Evolutionary conservation across 495 filamentous ascomycete genomes (phyloP).

Genomic region (Hyphodiscus hymeniophilus): DNA sequence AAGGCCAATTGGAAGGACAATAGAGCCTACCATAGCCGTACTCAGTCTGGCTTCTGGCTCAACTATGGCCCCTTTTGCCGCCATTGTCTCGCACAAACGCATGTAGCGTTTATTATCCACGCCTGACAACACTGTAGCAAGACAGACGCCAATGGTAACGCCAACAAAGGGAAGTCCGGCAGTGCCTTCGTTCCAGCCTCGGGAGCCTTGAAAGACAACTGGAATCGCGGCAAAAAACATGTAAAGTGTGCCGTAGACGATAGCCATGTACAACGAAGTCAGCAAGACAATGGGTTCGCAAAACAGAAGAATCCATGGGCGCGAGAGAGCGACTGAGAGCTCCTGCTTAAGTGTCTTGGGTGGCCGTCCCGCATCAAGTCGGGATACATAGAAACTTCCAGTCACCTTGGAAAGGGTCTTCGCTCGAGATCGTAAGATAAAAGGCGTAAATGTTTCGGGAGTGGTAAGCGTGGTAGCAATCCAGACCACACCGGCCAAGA

Average conservation of each 20-base stretch:
- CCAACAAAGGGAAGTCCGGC: constrained; percentile 37
- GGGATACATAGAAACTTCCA: constrained; percentile 35
- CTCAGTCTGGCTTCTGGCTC: constrained; percentile 83
- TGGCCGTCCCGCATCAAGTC: neutral
- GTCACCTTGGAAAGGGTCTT: neutral
- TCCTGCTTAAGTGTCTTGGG: constrained; percentile 21
- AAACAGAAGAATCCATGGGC: constrained; percentile 46
- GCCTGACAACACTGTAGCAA: neutral
- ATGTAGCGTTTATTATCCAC: constrained; percentile 56
- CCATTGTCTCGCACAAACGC: constrained; percentile 34
- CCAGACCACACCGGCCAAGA: constrained; percentile 59
- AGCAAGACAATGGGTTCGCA: constrained; percentile 78
- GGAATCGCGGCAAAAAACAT: constrained; percentile 86
- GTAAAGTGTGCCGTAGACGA: constrained; percentile 75
- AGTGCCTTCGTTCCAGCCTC: constrained; percentile 1
- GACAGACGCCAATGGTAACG: neutral
- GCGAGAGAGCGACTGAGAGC: constrained; percentile 40
- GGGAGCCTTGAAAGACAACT: constrained; percentile 67
- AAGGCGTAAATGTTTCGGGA: constrained; percentile 71
- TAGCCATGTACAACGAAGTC: constrained; percentile 57
- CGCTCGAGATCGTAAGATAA: constrained; percentile 4
- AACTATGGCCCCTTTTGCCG: constrained; percentile 2
- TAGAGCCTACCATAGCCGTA: constrained; percentile 64
- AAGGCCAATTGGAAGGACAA: constrained; percentile 70
- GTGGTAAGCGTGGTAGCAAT: constrained; percentile 53